phyloP scores from a whole-genome alignment of 2,329 filamentous ascomycete genomes.

The Escovopsis sp. region DNA sequence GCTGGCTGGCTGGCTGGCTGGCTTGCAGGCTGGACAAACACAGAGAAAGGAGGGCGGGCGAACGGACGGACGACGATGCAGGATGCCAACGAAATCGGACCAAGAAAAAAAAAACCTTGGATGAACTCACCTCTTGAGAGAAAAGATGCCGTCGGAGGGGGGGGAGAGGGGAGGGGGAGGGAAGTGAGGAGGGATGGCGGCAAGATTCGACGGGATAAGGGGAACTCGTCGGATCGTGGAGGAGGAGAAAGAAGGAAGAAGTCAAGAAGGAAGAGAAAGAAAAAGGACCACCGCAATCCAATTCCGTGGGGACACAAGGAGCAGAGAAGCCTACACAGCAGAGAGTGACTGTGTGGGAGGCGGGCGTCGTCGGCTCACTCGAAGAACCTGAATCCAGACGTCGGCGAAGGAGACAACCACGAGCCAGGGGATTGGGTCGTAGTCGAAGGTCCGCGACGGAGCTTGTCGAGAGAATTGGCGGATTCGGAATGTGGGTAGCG shows the following conservation, averaged over 20 bases:
- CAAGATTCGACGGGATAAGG: no score
- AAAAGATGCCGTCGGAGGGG: slow-evolving; percentile 2
- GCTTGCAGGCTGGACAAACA: no score
- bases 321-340: slow-evolving; percentile 13
- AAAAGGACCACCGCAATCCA: slow-evolving; percentile 4
- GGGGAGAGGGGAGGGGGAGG: no score
- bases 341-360: slow-evolving; percentile 12
- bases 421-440: slow-evolving; percentile 1
- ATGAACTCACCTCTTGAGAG: slow-evolving; percentile 4
- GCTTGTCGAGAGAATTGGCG: slow-evolving; percentile 19
- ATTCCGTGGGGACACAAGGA: slow-evolving; percentile 6
- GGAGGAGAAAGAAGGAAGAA: not conserved
- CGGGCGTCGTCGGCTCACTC: slow-evolving; percentile 14
- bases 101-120: not conserved
- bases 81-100: not conserved
- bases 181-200: no score
- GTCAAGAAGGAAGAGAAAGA: slow-evolving; percentile 4
- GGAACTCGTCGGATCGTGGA: no score
- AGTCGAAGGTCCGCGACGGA: slow-evolving; percentile 15
- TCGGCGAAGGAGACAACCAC: slow-evolving; percentile 9
- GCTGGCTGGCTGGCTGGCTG: no score
- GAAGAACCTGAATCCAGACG: slow-evolving; percentile 13
- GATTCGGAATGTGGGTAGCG: slow-evolving; percentile 21
- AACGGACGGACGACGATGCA: not conserved
- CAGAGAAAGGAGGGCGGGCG: not conserved